Evolutionary conservation across 176 grass and related monocot species (phyloP).

Genomic region (Oryza longistaminata): DNA sequence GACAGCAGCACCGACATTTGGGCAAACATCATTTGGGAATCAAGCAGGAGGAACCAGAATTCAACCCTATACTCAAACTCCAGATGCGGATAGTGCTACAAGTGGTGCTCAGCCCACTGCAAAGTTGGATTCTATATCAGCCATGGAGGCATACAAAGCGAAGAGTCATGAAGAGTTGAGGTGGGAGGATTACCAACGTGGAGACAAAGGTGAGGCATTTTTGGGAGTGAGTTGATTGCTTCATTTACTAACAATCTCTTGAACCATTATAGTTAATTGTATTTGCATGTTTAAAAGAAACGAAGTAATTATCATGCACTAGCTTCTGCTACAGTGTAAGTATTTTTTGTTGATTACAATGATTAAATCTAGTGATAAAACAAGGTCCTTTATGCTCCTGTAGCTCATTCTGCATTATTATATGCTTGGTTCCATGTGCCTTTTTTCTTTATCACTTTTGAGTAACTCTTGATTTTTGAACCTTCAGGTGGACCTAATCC

Average conservation of each 20-base stretch:
- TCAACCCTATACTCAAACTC: conserved; percentile 63
- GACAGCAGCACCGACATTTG: conserved; percentile 61
- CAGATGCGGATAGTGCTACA: conserved; percentile 69
- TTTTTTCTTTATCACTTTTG: not conserved
- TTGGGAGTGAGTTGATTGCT: not conserved
- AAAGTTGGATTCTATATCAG: conserved; percentile 90
- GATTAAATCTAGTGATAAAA: not conserved
- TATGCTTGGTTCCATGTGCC: conserved; percentile 32
- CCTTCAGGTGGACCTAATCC: conserved; percentile 70
- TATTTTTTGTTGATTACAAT: conserved; percentile 9
- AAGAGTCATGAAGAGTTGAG: conserved; percentile 98
- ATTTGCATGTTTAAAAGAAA: conserved; percentile 13
- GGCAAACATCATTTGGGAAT: conserved; percentile 61
- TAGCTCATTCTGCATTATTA: conserved; percentile 34
- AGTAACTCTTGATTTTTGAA: conserved; percentile 35
- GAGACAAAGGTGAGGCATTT: conserved; percentile 68
- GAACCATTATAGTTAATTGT: conserved; percentile 8
- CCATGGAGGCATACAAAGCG: conserved; percentile 89
- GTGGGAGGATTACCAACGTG: conserved; percentile 87
- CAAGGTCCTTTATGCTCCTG: not conserved
- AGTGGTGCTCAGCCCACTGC: conserved; percentile 57
- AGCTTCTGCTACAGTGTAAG: conserved; percentile 10
- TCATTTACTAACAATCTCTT: conserved; percentile 3
- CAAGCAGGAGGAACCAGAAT: conserved; percentile 81
- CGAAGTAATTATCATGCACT: not conserved